Percentiles rank a stretch among this genome's conserved stretches.
Conservation (phyloP, 2,329 filamentous ascomycete genomes). For the Aspergillus piperis region DNA sequence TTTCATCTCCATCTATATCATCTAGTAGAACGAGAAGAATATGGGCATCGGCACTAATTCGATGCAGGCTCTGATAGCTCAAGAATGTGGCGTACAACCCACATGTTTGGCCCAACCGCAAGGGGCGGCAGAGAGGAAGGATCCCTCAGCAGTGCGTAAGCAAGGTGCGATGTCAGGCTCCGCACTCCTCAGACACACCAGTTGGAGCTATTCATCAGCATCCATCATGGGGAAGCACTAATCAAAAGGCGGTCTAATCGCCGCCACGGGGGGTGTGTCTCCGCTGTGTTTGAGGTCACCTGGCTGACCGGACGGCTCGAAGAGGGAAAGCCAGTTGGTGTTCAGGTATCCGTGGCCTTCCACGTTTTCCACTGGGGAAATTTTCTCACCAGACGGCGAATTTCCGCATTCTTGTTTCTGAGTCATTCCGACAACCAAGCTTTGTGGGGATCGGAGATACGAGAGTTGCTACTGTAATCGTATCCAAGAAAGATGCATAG, state of each 20-base stretch:
- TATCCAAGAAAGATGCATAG: too few relatives aligned
- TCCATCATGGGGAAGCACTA: neutral
- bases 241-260: neutral
- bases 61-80: neutral
- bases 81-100: neutral
- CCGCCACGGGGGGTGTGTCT: neutral
- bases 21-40: neutral
- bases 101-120: neutral
- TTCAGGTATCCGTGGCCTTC: too few relatives aligned
- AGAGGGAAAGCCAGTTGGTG: neutral
- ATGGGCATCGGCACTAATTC: too few relatives aligned
- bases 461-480: neutral
- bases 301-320: neutral
- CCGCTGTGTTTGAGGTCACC: neutral
- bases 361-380: too few relatives aligned
- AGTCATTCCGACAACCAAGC: neutral
- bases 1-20: neutral
- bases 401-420: neutral
- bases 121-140: neutral
- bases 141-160: conserved; percentile 1
- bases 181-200: neutral
- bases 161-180: neutral
- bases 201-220: neutral
- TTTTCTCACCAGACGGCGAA: neutral
- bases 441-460: neutral